Evolutionary conservation across 2,329 filamentous ascomycete species (phyloP), one percentile per base, ranked within the genome.

Genomic region (Orbilia brochopaga): DNA sequence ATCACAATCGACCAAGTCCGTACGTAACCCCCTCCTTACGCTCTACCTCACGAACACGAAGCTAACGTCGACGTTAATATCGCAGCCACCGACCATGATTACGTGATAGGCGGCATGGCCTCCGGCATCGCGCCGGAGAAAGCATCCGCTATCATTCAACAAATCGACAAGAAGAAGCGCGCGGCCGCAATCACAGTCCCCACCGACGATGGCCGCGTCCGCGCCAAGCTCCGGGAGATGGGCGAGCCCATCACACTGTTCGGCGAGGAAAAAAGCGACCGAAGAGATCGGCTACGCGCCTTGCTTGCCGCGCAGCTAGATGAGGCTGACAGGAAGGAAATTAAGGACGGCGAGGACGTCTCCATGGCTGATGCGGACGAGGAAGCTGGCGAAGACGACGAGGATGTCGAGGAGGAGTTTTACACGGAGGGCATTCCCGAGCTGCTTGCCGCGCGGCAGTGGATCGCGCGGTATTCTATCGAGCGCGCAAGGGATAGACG

Each of bases 161-260:
- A 97, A 79, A 94, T 99, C 80, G 90, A 92, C 77, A 90, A 93
- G 73, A 97, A 96, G 80, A 87, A 92, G 77, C 86, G 91, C 77
- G 92, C 92, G 10, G 92, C 92, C 17, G 89, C 90, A 10, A 90
- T 97, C 76, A 89, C 90, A 11, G 94, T 99, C 2, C 94, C 93
- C 0, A 99, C 95, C 61, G 92, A 97, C 79, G 94, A 99, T 82
- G 88, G 85, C 73, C 87, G 90, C 76, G 92, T 99, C 53, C 90
- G 92, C 72, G 83, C 87, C 40, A 87, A 86, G 75, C 84, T 97
- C 69, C 87, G 94, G 75, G 89, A 94, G 77, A 84, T 96, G 74
- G 91, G 90, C n/a, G 90, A 99, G 78, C 94, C 94, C 10, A 87
- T 97, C 62, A 99, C 93, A 0, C 83, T 97, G 0, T 99, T 99